Evolutionary conservation across 345 rosid genomes (phyloP).

Genomic region (Eucalyptus rudis): DNA sequence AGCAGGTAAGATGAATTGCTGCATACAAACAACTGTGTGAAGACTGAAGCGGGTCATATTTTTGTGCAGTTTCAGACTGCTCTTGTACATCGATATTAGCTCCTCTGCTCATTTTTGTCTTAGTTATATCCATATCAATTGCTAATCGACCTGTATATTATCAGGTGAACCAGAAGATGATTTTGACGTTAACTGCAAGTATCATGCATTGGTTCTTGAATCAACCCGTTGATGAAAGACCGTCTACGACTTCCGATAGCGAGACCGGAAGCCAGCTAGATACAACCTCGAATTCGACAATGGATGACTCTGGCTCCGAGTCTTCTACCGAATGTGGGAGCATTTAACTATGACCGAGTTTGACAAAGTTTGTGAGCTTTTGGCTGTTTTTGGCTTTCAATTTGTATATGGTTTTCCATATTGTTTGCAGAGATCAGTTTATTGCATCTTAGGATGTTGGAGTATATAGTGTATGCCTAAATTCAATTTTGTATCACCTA

Average conservation of each 20-base stretch:
- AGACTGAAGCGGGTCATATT: neutral
- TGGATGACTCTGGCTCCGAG: slow-evolving; percentile 77
- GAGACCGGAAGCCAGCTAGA: slow-evolving; percentile 38
- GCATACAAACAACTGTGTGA: neutral
- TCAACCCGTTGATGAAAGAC: slow-evolving; percentile 58
- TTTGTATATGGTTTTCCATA: neutral
- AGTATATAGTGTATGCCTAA: neutral
- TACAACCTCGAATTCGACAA: slow-evolving; percentile 56
- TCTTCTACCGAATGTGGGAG: slow-evolving; percentile 50
- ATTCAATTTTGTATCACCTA: neutral
- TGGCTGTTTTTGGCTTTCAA: neutral
- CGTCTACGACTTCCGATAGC: slow-evolving; percentile 52
- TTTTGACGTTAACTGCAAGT: slow-evolving; percentile 84
- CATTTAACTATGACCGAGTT: neutral
- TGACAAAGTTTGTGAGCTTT: neutral
- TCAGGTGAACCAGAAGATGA: slow-evolving; percentile 98
- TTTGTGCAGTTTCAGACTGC: neutral
- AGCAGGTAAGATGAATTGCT: neutral
- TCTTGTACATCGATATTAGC: neutral
- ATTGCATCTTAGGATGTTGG: neutral
- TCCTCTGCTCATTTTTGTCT: neutral
- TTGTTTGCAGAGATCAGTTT: neutral
- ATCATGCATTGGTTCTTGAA: slow-evolving; percentile 88
- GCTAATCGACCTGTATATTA: neutral
- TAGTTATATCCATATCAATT: no score